Percentiles rank a stretch among this genome's conserved stretches.
Evolutionary conservation across 176 grass and related monocot species (phyloP).

Genomic region (Oryza rufipogon): DNA sequence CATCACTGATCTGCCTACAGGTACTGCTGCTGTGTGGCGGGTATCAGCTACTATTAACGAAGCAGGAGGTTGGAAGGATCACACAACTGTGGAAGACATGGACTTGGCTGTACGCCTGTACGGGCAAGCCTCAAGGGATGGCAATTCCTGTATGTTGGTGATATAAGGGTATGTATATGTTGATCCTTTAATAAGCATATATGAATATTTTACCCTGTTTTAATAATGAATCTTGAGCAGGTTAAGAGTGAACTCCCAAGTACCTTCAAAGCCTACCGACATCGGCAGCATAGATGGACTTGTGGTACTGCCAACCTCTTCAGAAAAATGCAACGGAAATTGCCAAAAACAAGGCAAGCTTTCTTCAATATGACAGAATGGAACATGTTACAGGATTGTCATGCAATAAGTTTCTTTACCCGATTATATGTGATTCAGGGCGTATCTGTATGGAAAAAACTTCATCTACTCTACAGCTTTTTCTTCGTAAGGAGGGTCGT

Average conservation of each 20-base stretch:
- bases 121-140: conserved; percentile 70
- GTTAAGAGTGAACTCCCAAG: conserved; percentile 80
- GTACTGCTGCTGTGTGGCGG: conserved; percentile 76
- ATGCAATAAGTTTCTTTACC: background rate
- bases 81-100: conserved; percentile 83
- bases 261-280: conserved; percentile 64
- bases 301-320: conserved; percentile 74
- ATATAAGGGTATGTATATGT: conserved; percentile 46
- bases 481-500: conserved; percentile 72
- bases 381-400: background rate
- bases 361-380: background rate
- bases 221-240: conserved; percentile 29
- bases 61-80: conserved; percentile 78
- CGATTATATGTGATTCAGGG: conserved; percentile 42
- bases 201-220: background rate
- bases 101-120: conserved; percentile 55
- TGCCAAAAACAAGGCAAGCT: conserved; percentile 50
- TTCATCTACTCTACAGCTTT: conserved; percentile 77
- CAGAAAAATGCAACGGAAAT: conserved; percentile 64
- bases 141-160: conserved; percentile 74
- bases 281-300: conserved; percentile 80
- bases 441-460: conserved; percentile 71
- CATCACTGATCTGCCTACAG: conserved; percentile 30
- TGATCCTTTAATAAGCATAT: background rate
- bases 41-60: conserved; percentile 53